These are phyloP conservation scores for Podospora fimiseda DNA, from an alignment of 495 filamentous ascomycete genomes.

Conservation along the genomic window DNA sequence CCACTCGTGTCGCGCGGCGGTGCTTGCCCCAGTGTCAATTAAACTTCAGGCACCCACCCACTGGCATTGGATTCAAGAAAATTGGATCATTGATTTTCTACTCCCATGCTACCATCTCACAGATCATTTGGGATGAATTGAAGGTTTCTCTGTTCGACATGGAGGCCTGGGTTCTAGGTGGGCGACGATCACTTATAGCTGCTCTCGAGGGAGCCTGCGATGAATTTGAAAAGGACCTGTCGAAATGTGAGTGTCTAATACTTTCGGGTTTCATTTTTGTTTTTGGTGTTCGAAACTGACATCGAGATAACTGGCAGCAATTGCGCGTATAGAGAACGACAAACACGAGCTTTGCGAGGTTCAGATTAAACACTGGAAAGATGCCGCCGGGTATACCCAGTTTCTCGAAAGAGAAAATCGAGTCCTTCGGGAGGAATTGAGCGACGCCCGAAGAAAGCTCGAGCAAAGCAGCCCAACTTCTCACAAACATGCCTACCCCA, in stretches of 20 bases:
- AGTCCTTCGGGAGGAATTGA: conserved; percentile 28
- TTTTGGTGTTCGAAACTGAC: neutral
- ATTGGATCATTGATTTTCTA: too few species aligned
- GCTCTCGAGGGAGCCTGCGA: conserved; percentile 37
- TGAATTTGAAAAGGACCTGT: conserved; percentile 31
- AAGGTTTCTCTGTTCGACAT: conserved; percentile 15
- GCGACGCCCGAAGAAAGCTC: conserved; percentile 18
- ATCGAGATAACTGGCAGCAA: conserved; percentile 16
- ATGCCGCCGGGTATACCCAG: conserved; percentile 18
- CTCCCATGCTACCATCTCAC: neutral
- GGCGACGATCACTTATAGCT: conserved; percentile 33
- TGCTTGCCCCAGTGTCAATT: neutral
- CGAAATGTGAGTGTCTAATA: too few species aligned
- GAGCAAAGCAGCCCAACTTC: neutral
- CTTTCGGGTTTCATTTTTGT: too few species aligned
- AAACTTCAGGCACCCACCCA: too few species aligned
- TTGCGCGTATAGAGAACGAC: conserved; percentile 11
- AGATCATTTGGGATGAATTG: too few species aligned
- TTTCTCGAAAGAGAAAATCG: conserved; percentile 32
- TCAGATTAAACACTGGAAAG: conserved; percentile 28
- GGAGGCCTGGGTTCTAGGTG: conserved; percentile 35
- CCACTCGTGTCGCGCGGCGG: neutral
- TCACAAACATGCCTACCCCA: neutral
- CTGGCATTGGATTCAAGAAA: too few species aligned
- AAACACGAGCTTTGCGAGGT: conserved; percentile 11